These are phyloP conservation scores for Didymella pomorum DNA, from an alignment of 2,329 filamentous ascomycete genomes.

Conservation along the genomic window DNA sequence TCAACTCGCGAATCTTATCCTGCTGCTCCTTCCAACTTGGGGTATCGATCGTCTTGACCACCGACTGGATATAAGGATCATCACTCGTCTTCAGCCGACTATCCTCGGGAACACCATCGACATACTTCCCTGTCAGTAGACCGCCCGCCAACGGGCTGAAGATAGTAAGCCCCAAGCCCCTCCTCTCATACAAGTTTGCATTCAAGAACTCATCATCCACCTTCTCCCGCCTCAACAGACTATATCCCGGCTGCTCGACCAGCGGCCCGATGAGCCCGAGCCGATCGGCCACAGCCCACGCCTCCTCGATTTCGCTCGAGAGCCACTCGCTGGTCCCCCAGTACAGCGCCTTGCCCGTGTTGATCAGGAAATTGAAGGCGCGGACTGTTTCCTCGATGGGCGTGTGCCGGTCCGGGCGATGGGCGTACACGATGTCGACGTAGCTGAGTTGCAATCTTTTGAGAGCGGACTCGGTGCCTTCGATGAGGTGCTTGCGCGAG, in stretches of 20 bases:
- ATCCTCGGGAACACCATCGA: conserved; percentile 66
- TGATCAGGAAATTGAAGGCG: conserved; percentile 75
- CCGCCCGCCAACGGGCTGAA: conserved; percentile 65
- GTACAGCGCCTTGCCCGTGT: conserved; percentile 72
- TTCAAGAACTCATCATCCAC: conserved; percentile 67
- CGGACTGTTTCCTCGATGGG: conserved; percentile 77
- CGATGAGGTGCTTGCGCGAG: conserved; percentile 74
- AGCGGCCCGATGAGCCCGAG: conserved; percentile 65
- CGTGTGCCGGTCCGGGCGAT: conserved; percentile 72
- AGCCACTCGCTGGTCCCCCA: conserved; percentile 70
- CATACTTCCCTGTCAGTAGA: conserved; percentile 69
- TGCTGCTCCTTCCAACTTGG: conserved; percentile 65
- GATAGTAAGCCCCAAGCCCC: conserved; percentile 63
- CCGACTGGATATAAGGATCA: conserved; percentile 62
- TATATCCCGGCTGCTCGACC: conserved; percentile 65
- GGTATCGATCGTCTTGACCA: conserved; percentile 52
- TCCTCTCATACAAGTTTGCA: conserved; percentile 61
- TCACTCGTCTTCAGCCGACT: conserved; percentile 64
- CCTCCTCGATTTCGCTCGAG: conserved; percentile 67
- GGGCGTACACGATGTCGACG: conserved; percentile 74
- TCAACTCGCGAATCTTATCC: conserved; percentile 61
- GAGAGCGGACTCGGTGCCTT: conserved; percentile 69
- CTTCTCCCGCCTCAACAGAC: conserved; percentile 63
- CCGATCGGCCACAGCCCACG: conserved; percentile 65
- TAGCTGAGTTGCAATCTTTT: conserved; percentile 67